Percentiles rank a stretch among this genome's conserved stretches.
These are phyloP conservation scores for Sugiyamaella novakii DNA, from an alignment of 1,139 yeast genomes.

Conservation along the genomic window DNA sequence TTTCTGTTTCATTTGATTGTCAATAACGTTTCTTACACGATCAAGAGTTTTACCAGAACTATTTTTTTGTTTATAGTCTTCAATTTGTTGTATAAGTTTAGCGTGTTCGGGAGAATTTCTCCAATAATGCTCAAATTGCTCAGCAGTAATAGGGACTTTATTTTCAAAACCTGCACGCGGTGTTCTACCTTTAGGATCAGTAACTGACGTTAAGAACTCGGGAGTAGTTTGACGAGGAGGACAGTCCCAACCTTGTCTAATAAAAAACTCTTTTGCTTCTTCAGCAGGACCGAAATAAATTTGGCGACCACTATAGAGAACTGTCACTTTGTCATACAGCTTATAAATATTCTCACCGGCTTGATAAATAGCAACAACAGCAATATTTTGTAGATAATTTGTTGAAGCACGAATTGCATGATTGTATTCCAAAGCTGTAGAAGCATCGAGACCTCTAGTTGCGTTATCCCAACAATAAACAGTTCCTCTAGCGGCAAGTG, in stretches of 20 bases:
- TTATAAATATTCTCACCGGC: conserved; percentile 68
- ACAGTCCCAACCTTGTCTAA: conserved; percentile 61
- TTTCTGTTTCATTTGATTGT: conserved; percentile 49
- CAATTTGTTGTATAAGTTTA: conserved; percentile 46
- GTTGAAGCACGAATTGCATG: conserved; percentile 65
- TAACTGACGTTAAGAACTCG: conserved; percentile 68
- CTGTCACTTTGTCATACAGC: conserved; percentile 64
- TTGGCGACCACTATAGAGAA: conserved; percentile 60
- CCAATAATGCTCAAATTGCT: conserved; percentile 62
- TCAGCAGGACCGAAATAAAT: conserved; percentile 59
- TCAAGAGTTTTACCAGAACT: conserved; percentile 48
- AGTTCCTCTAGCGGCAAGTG: conserved; percentile 58
- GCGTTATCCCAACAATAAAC: conserved; percentile 75
- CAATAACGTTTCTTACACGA: conserved; percentile 45
- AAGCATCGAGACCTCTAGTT: conserved; percentile 77
- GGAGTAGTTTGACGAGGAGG: conserved; percentile 67
- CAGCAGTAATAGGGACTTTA: conserved; percentile 58
- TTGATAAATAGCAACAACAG: conserved; percentile 62
- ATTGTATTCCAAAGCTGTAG: conserved; percentile 70
- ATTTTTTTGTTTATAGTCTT: conserved; percentile 45
- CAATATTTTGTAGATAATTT: conserved; percentile 56
- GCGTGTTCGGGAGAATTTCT: conserved; percentile 53
- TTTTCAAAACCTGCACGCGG: conserved; percentile 52
- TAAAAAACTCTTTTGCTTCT: conserved; percentile 56
- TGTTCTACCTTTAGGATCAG: conserved; percentile 56